Percentiles rank a stretch among this genome's conserved stretches.
phyloP scores from a whole-genome alignment of 345 rosid genomes.

The Aethionema arabicum region DNA sequence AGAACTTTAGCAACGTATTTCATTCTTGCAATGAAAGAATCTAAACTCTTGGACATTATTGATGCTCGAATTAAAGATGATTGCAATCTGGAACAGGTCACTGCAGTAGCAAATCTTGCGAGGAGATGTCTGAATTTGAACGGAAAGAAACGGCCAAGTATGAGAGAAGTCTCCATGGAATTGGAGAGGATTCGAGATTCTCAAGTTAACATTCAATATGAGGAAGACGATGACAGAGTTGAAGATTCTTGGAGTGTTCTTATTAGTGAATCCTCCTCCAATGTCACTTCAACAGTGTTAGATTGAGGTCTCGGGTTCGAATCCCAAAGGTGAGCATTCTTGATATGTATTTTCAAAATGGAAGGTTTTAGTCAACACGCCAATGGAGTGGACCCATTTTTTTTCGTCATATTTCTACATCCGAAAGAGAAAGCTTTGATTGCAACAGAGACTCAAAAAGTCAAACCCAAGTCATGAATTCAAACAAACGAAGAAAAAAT shows the following conservation, averaged over 20 bases:
- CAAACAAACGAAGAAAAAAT: too few relatives aligned
- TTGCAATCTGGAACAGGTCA: conserved; percentile 27
- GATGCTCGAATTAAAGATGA: conserved; percentile 22
- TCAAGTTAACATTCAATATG: not conserved
- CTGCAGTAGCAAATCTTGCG: conserved; percentile 35
- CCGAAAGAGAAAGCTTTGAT: too few relatives aligned
- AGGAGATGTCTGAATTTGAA: conserved; percentile 39
- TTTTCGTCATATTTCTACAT: not conserved
- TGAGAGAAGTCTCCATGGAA: conserved; percentile 41
- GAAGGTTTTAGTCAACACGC: not conserved
- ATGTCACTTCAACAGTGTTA: not conserved
- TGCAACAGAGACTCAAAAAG: too few relatives aligned
- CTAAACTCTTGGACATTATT: conserved; percentile 3
- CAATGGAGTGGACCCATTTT: not conserved
- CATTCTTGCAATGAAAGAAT: conserved; percentile 27
- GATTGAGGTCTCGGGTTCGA: too few relatives aligned
- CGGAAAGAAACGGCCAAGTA: conserved; percentile 43
- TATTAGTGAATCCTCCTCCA: conserved; percentile 9
- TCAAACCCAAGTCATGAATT: too few relatives aligned
- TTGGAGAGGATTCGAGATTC: conserved; percentile 35
- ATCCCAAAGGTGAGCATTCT: too few relatives aligned
- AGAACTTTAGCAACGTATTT: conserved; percentile 28
- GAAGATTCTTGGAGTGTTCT: conserved; percentile 9
- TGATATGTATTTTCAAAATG: too few relatives aligned
- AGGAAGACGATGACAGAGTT: conserved; percentile 6